Evolutionary conservation across 2,329 filamentous ascomycete genomes (phyloP).

Genomic region (Emmonsiellopsis sp.): DNA sequence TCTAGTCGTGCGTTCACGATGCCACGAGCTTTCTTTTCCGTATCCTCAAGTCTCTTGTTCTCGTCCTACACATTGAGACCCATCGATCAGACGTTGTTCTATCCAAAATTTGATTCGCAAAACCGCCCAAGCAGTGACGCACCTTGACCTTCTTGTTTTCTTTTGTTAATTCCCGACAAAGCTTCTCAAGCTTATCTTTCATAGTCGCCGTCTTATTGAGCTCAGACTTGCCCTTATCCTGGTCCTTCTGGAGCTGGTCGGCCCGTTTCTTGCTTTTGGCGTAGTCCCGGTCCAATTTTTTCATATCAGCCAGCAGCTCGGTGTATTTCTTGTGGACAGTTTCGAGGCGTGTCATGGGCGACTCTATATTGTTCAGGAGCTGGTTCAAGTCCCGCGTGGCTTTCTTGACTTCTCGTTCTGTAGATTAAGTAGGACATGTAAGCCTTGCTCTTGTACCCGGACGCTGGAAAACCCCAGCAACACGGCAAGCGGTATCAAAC

Average conservation of each 20-base stretch:
- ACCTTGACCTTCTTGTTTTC: slow-evolving; percentile 99
- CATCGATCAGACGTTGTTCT: not conserved
- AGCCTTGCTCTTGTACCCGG: slow-evolving; percentile 3
- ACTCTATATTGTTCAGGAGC: slow-evolving; percentile 78
- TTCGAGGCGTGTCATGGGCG: slow-evolving; percentile 83
- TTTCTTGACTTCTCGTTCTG: slow-evolving; percentile 89
- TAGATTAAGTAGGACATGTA: slow-evolving; percentile 21
- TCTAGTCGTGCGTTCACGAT: slow-evolving; percentile 81
- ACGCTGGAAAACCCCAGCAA: not conserved
- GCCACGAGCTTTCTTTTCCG: slow-evolving; percentile 69
- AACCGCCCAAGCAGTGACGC: slow-evolving; percentile 17
- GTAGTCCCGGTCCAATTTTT: slow-evolving; percentile 86
- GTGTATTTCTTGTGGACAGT: slow-evolving; percentile 83
- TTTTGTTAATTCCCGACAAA: slow-evolving; percentile 86
- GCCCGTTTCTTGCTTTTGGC: slow-evolving; percentile 92
- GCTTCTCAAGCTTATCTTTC: slow-evolving; percentile 94
- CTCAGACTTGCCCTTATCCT: slow-evolving; percentile 80
- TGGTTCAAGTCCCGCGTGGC: slow-evolving; percentile 84
- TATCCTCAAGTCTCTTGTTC: slow-evolving; percentile 82
- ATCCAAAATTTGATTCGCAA: slow-evolving; percentile 9
- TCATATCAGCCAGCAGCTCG: slow-evolving; percentile 88
- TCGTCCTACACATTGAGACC: slow-evolving; percentile 55
- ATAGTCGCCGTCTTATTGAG: slow-evolving; percentile 81
- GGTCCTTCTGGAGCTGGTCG: slow-evolving; percentile 92
- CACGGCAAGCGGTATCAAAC: not conserved